Conservation (phyloP, 805 yeast species). For the Candida palmyrensis region DNA sequence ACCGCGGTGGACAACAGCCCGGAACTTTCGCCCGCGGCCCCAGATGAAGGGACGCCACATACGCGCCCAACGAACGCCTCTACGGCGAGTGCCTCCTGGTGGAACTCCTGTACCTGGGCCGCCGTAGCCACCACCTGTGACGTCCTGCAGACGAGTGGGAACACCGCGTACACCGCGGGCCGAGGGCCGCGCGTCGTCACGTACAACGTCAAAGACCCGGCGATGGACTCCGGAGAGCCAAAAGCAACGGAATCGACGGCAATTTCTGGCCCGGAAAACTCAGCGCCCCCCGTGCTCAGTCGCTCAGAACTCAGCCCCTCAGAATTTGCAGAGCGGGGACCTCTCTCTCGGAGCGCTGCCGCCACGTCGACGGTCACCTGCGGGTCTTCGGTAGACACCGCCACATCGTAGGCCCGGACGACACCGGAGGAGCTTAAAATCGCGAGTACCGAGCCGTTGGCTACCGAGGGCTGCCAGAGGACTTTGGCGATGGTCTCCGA, state of each 20-base stretch:
- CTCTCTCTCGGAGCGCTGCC: too few relatives aligned
- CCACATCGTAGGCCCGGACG: slow-evolving; percentile 12
- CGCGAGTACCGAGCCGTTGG: slow-evolving; percentile 18
- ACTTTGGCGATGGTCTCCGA: slow-evolving; percentile 15
- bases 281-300: slow-evolving; percentile 2
- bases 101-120: slow-evolving; percentile 10
- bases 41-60: too few relatives aligned
- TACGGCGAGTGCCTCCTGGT: slow-evolving; percentile 10
- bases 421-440: slow-evolving; percentile 12
- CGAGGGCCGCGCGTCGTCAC: slow-evolving; percentile 15
- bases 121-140: slow-evolving; percentile 14
- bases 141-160: slow-evolving; percentile 18
- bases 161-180: slow-evolving; percentile 20
- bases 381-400: slow-evolving; percentile 14
- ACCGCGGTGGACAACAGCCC: too few relatives aligned
- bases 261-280: slow-evolving; percentile 9
- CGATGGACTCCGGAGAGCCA: slow-evolving; percentile 19
- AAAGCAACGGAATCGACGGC: slow-evolving; percentile 24
- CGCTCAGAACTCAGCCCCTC: too few relatives aligned
- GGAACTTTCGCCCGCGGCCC: too few relatives aligned
- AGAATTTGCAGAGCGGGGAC: too few relatives aligned
- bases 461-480: slow-evolving; percentile 20
- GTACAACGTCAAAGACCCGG: slow-evolving; percentile 27
- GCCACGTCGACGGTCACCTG: slow-evolving; percentile 16
- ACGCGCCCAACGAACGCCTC: too few relatives aligned